A percentile compares a stretch with the other conserved stretches of the same genome.
phyloP scores from a whole-genome alignment of 164 flowering plant genomes.

The Umbilicus rupestris region DNA sequence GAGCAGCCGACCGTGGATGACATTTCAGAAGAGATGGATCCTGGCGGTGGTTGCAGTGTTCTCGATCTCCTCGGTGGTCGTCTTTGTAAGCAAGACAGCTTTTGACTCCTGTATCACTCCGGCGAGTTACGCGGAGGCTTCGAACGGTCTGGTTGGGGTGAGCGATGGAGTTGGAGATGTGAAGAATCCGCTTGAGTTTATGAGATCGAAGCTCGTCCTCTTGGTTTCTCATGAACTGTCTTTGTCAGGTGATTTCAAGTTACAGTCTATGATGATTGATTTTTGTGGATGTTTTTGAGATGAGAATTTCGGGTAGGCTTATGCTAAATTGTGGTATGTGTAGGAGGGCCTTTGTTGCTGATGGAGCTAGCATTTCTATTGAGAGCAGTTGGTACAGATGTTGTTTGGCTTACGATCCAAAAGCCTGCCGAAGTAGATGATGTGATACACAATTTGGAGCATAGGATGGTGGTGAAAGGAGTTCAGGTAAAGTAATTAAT shows the following conservation, averaged over 20 bases:
- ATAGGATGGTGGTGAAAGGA: slow-evolving; percentile 69
- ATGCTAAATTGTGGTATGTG: background rate
- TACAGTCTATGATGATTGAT: background rate
- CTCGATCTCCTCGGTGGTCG: background rate
- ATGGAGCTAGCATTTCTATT: slow-evolving; percentile 93
- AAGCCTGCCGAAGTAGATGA: slow-evolving; percentile 54
- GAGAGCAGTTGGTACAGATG: slow-evolving; percentile 67
- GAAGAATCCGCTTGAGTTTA: slow-evolving; percentile 48
- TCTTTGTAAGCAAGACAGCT: slow-evolving; percentile 1
- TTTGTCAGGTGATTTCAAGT: slow-evolving; percentile 49
- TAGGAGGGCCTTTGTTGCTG: slow-evolving; percentile 89
- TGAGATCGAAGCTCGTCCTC: slow-evolving; percentile 77
- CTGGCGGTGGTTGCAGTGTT: background rate
- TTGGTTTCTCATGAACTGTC: slow-evolving; percentile 85
- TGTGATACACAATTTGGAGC: slow-evolving; percentile 65
- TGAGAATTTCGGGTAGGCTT: background rate
- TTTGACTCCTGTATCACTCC: background rate
- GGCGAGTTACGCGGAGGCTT: background rate
- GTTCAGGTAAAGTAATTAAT: slow-evolving; percentile 49
- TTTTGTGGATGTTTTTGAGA: background rate
- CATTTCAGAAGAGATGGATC: slow-evolving; percentile 3
- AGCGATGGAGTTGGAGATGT: background rate
- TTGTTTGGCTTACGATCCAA: slow-evolving; percentile 79
- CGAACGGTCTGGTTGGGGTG: background rate
- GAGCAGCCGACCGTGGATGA: background rate